Base-by-base conservation (phyloP, 768 basidiomycete species). In the Termitomyces eurrhizus region DNA sequence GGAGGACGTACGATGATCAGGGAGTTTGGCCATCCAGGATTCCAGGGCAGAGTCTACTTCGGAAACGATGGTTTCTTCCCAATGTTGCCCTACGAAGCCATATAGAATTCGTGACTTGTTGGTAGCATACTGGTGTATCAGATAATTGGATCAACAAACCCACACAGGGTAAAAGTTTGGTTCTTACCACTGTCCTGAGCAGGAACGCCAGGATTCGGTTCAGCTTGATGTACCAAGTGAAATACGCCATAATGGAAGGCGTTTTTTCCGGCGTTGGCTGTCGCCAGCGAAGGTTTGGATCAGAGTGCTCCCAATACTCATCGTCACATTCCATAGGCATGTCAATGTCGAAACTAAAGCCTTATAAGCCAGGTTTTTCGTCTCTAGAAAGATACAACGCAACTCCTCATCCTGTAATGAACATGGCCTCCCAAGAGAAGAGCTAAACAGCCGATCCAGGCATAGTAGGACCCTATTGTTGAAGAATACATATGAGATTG, bases 341-440 rank as follows among this genome's bases (percentile, higher is more conserved):
- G 59, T 91, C 90, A 3, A 89, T 71, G 65, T 93, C 91, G 65
- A 91, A 90, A 66, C 90, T 92, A 59, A 4, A 32, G 14, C 12
- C 41, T 26, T 35, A 33, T 55, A 14, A 55, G 54, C 32, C 24
- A 32, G 7, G n/a, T n/a, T 14, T 60, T 60, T 42, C 41, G 24
- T 0, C 3, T 56, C n/a, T 11, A 11, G 70, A 35, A 60, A 39
- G 6, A 56, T 14, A 52, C n/a, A 39, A 74, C 87, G 56, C 65
- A 39, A 87, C 86, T 92, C 90, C 72, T 90, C 90, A 63, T 93
- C 91, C 54, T 89, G 88, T 11, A 93, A 83, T 2, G 87, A 85
- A 66, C 87, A 84, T 1, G 90, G 89, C 21, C 92, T 77, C 11
- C 92, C 92, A 7, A 89, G 77, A 0, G 79, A 77, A 0, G 79